Base-by-base conservation (phyloP, 768 basidiomycete species). In the Suillus discolor region DNA sequence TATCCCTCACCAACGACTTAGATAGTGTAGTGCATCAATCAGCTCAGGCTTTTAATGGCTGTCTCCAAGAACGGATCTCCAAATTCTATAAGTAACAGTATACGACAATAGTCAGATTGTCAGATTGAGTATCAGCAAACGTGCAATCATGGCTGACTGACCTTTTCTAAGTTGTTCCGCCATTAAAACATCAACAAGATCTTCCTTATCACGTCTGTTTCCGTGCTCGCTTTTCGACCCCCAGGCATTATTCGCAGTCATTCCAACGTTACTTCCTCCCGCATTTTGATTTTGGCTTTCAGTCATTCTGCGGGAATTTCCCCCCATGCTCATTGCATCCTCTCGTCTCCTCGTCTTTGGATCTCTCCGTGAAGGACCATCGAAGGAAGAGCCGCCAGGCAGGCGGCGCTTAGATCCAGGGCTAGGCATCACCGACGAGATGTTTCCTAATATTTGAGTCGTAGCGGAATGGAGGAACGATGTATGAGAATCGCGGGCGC, bases 141-240 rank as follows among this genome's bases (percentile, higher is more conserved):
- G 13, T 31, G 36, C n/a, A 28, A 59, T 28, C n/a, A 28, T 42
- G 20, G 3, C 15, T 54, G 16, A 70, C 77, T 34, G 64, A 85
- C 86, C 86, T 80, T 85, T 86, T 71, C 86, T 82, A 59, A 88
- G 73, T 67, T 78, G 80, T 16, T 88, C 86, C 38, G 86, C 84
- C 25, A 85, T 64, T 61, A 77, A 69, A 44, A 73, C 68, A 73
- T 88, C 86, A 61, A 87, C 76, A 61, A 87, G 76, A 23, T 87
- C 86, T 51, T 86, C 85, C 67, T 85, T 87, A 62, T 87, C 85
- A 64, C 83, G 76, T 72, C 81, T 84, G n/a, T 74, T 76, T 23
- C 76, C 74, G 41, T 75, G 75, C 45, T 84, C 81, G 47, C 76
- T 75, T 60, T 72, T 75, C 36, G 73, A 72, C 66, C 75, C 69